Percentiles rank a stretch among this genome's conserved stretches.
phyloP scores from a whole-genome alignment of 164 flowering plant genomes.

The Warburgia ugandensis region DNA sequence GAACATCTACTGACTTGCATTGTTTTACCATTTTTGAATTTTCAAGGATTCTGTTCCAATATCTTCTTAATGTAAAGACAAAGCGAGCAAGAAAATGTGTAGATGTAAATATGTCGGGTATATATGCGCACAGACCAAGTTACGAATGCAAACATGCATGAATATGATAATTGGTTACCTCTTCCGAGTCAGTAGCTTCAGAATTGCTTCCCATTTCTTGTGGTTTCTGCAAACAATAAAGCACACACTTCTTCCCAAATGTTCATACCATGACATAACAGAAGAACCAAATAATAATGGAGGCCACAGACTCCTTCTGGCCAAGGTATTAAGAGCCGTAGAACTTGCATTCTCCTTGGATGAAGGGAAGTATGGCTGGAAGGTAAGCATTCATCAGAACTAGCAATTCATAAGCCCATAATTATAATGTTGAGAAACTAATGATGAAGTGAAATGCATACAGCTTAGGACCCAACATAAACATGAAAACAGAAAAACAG shows the following conservation, averaged over 20 bases:
- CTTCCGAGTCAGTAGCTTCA: conserved; percentile 40
- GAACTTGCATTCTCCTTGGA: conserved; percentile 31
- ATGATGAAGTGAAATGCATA: too few species aligned
- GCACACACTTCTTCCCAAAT: conserved; percentile 67
- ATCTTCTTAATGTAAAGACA: too few species aligned
- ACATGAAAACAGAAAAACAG: neutral
- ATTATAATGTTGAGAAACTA: too few species aligned
- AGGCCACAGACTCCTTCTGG: conserved; percentile 65
- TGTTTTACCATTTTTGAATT: too few species aligned
- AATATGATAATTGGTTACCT: conserved; percentile 28
- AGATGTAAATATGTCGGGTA: neutral
- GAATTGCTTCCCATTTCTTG: conserved; percentile 53
- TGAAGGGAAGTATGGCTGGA: conserved; percentile 58
- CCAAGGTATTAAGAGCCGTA: conserved; percentile 35
- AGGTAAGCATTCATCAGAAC: neutral
- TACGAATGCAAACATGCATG: neutral
- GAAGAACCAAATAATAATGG: conserved; percentile 55
- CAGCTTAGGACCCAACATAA: neutral
- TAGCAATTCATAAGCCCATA: neutral
- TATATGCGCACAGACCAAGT: too few species aligned
- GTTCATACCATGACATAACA: conserved; percentile 91
- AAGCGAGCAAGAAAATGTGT: neutral
- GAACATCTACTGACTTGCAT: too few species aligned
- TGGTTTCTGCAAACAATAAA: conserved; percentile 65
- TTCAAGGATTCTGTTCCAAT: too few species aligned